Evolutionary conservation across 1,284 basidiomycete genomes (phyloP), one percentile per base, ranked within the genome.

Genomic region (Malassezia yamatoensis): DNA sequence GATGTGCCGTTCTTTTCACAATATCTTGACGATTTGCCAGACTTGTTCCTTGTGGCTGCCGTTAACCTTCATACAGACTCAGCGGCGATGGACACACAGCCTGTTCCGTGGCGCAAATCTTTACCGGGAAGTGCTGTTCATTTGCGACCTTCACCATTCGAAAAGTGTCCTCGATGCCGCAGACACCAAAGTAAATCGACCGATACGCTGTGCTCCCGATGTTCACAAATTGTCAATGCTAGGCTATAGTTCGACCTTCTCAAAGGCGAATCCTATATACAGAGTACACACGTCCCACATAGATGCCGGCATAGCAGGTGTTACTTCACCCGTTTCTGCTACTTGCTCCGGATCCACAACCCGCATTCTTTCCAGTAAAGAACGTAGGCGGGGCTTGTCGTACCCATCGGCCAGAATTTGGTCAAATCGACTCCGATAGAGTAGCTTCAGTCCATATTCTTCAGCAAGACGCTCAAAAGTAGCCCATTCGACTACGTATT

Each of bases 401-500:
- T 58, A 57, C 1, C 59, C 64, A 16, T 72, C 64, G 32, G 59
- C 43, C 36, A 67, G 67, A 24, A 74, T 61, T 44, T 72, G 57
- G 21, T 63, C 66, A 47, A 99, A 98, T 61, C 88, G 85, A 70
- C 86, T 82, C 69, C 83, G 85, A 78, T 91, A 96, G 3, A 85
- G 69, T 7, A 83, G 81, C 46, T 82, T 75, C 16, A 99, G 80
- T 15, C 83, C 81, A 70, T 88, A 91, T 70, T 94, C 86, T 2
- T 79, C 78, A 3, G 93, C 93, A 66, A 96, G 78, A 60, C 82
- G 77, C 43, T 86, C 84, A 72, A 98, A 96, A 64, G 85, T 85
- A 35, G 89, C 85, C 90, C 93, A 99, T 53, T 85, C 81, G 9
- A 99, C 93, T 46, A 98, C 80, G 68, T 93, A 98, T 75, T 99